Percentiles rank a stretch among this genome's conserved stretches.
Evolutionary conservation across 768 basidiomycete genomes (phyloP).

Genomic region (Boletus bicolor): DNA sequence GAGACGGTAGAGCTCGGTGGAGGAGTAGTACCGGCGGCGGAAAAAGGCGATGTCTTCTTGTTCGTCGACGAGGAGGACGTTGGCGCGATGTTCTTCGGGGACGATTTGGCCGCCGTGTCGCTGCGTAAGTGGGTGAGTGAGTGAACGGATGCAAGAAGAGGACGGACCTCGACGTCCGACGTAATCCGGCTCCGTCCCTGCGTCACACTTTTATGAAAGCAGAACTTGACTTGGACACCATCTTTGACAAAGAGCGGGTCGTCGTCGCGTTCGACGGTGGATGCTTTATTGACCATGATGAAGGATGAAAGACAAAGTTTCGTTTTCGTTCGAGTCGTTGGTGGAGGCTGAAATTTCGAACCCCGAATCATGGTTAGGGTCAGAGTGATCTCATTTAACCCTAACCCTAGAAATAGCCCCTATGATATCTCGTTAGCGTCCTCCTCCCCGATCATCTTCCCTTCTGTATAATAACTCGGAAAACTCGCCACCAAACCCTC

Average conservation of each 20-base stretch:
- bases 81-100: conserved; percentile 10
- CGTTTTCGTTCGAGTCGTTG: neutral
- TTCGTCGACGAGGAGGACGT: conserved; percentile 32
- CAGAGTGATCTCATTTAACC: conserved; percentile 10
- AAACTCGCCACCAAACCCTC: conserved; percentile 48
- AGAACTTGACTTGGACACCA: conserved; percentile 23
- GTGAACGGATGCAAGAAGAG: neutral
- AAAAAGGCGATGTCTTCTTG: conserved; percentile 23
- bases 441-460: neutral
- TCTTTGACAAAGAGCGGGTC: conserved; percentile 24
- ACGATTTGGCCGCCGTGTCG: conserved; percentile 22
- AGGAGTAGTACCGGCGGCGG: conserved; percentile 27
- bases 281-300: neutral
- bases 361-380: conserved; percentile 32
- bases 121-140: conserved; percentile 4
- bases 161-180: conserved; percentile 21
- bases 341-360: conserved; percentile 20
- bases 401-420: neutral
- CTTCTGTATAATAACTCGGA: conserved; percentile 46
- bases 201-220: conserved; percentile 27
- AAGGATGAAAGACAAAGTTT: neutral
- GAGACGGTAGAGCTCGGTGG: conserved; percentile 13
- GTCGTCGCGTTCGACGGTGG: neutral
- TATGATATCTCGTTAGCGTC: neutral
- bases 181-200: conserved; percentile 19